Evolutionary conservation across 441 rosid species (phyloP).

Genomic region (Flueggea neowawraea): DNA sequence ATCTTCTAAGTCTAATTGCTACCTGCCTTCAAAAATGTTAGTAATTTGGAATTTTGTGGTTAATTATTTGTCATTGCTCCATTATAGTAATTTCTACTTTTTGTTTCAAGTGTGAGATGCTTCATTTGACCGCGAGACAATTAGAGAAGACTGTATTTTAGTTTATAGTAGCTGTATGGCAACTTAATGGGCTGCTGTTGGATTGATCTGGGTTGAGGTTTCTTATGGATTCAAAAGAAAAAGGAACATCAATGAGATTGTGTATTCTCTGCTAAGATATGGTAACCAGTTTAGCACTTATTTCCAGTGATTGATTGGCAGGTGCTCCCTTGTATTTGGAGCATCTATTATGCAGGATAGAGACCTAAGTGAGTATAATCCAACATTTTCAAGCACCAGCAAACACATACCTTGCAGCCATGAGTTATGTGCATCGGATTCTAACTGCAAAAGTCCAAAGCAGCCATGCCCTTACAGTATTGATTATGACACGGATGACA

Average conservation of each 20-base stretch:
- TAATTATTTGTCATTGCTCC: too few species aligned
- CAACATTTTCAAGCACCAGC: conserved; percentile 70
- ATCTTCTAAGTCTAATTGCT: too few species aligned
- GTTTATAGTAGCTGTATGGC: neutral
- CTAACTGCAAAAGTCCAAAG: conserved; percentile 50
- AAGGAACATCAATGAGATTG: conserved; percentile 4
- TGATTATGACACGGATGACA: conserved; percentile 44
- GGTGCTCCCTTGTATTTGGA: conserved; percentile 92
- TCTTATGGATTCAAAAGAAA: neutral
- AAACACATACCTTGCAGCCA: conserved; percentile 64
- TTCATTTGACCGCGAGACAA: too few species aligned
- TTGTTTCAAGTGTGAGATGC: too few species aligned
- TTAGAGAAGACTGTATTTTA: neutral
- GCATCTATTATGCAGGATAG: conserved; percentile 94
- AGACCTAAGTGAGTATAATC: conserved; percentile 70
- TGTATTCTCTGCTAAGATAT: conserved; percentile 23
- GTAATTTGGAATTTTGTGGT: too few species aligned
- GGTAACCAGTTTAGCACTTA: conserved; percentile 72
- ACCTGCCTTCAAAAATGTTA: too few species aligned
- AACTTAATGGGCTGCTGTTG: conserved; percentile 3
- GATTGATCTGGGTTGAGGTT: neutral
- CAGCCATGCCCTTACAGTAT: conserved; percentile 65
- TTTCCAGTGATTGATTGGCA: conserved; percentile 91
- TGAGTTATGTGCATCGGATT: conserved; percentile 47
- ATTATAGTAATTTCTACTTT: too few species aligned